These are phyloP conservation scores for Petasospora rhodanensis DNA, from an alignment of 1,139 yeast species.

Conservation along the genomic window DNA sequence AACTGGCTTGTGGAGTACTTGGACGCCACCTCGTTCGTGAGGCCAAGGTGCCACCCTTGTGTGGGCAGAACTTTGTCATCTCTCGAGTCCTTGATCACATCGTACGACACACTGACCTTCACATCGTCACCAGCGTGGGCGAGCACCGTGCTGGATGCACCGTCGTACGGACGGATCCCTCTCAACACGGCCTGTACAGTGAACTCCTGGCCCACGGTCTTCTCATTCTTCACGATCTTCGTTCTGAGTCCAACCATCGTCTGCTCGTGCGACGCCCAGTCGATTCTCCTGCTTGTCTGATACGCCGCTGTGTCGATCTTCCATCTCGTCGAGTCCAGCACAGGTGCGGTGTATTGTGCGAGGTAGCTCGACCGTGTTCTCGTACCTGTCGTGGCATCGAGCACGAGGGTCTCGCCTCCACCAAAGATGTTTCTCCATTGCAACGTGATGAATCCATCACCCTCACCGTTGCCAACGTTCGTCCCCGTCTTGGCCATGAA, in stretches of 20 bases:
- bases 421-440: constrained; percentile 78
- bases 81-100: constrained; percentile 51
- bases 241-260: constrained; percentile 53
- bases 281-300: constrained; percentile 58
- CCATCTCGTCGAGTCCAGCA: constrained; percentile 44
- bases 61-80: constrained; percentile 53
- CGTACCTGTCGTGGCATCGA: constrained; percentile 80
- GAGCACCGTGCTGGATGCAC: constrained; percentile 29
- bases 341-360: constrained; percentile 59
- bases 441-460: constrained; percentile 81
- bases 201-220: constrained; percentile 47
- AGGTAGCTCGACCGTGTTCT: constrained; percentile 73
- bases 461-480: constrained; percentile 91
- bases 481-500: constrained; percentile 89
- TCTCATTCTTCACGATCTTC: constrained; percentile 35
- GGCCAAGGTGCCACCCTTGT: constrained; percentile 48
- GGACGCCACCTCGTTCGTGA: constrained; percentile 47
- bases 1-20: constrained; percentile 36
- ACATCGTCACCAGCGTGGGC: constrained; percentile 54
- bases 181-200: constrained; percentile 65
- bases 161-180: constrained; percentile 33
- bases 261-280: constrained; percentile 66
- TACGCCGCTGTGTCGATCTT: constrained; percentile 51
- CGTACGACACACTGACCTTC: constrained; percentile 54
- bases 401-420: constrained; percentile 74